These are phyloP conservation scores for Westerdykella ornata DNA, from an alignment of 2,329 filamentous ascomycete genomes.

Conservation along the genomic window DNA sequence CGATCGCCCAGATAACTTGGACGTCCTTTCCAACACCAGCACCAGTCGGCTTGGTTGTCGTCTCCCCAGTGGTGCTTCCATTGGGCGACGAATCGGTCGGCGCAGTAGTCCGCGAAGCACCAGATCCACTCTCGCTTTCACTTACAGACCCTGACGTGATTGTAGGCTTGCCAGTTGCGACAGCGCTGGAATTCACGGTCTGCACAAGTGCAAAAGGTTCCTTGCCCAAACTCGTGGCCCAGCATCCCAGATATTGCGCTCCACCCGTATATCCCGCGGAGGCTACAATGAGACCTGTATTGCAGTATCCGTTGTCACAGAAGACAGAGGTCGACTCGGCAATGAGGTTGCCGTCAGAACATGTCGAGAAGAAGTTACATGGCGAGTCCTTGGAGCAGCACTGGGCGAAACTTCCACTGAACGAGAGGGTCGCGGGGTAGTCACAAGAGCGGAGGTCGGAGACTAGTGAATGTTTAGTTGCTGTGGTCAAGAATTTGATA, in stretches of 20 bases:
- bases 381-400: constrained; percentile 13
- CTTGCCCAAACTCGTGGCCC: constrained; percentile 17
- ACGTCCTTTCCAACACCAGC: background rate
- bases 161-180: background rate
- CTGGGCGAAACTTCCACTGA: constrained; percentile 15
- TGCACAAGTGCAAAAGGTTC: constrained; percentile 6
- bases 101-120: background rate
- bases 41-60: background rate
- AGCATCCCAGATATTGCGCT: constrained; percentile 17
- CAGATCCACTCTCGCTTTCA: background rate
- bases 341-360: constrained; percentile 14
- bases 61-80: background rate
- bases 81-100: background rate
- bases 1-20: background rate
- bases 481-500: background rate
- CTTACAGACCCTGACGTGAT: background rate
- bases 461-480: constrained; percentile 6
- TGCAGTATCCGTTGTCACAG: constrained; percentile 20
- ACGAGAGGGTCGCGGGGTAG: constrained; percentile 18
- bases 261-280: constrained; percentile 15
- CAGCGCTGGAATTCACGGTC: background rate
- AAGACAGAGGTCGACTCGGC: constrained; percentile 15
- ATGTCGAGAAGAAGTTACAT: constrained; percentile 20
- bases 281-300: constrained; percentile 18
- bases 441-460: constrained; percentile 19